Conservation (phyloP, 257 asterid species). For the Striga asiatica region DNA sequence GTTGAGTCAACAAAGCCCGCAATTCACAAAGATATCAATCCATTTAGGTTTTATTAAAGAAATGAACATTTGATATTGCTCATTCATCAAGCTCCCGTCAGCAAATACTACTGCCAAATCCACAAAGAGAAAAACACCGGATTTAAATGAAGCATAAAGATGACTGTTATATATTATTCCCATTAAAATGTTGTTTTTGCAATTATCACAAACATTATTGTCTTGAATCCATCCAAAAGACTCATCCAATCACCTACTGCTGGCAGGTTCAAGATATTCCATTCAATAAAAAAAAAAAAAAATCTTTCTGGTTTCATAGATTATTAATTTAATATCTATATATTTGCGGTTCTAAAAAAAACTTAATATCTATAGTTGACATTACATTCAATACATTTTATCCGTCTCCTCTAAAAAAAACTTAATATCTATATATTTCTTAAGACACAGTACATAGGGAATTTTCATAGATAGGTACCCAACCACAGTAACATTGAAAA, state of each 20-base stretch:
- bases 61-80: slow-evolving; percentile 19
- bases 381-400: slow-evolving; percentile 1
- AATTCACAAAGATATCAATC: slow-evolving; percentile 25
- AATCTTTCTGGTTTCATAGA: slow-evolving; percentile 8
- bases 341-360: slow-evolving; percentile 28
- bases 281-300: not conserved
- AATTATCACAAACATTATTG: slow-evolving; percentile 21
- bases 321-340: slow-evolving; percentile 32
- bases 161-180: not conserved
- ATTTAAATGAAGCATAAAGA: slow-evolving; percentile 27
- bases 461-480: slow-evolving; percentile 27
- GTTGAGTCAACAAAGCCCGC: slow-evolving; percentile 27
- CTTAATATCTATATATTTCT: no score
- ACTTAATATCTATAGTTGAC: slow-evolving; percentile 33
- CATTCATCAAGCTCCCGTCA: slow-evolving; percentile 19
- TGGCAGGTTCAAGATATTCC: slow-evolving; percentile 40
- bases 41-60: slow-evolving; percentile 21
- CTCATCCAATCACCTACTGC: slow-evolving; percentile 27
- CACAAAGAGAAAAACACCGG: slow-evolving; percentile 51
- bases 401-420: no score
- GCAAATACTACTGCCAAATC: slow-evolving; percentile 28
- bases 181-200: slow-evolving; percentile 9
- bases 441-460: slow-evolving; percentile 1
- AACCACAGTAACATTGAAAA: slow-evolving; percentile 22
- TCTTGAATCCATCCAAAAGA: slow-evolving; percentile 56